Conservation (phyloP, 352 stramenopile species). For the Phytopythium ostracodes region DNA sequence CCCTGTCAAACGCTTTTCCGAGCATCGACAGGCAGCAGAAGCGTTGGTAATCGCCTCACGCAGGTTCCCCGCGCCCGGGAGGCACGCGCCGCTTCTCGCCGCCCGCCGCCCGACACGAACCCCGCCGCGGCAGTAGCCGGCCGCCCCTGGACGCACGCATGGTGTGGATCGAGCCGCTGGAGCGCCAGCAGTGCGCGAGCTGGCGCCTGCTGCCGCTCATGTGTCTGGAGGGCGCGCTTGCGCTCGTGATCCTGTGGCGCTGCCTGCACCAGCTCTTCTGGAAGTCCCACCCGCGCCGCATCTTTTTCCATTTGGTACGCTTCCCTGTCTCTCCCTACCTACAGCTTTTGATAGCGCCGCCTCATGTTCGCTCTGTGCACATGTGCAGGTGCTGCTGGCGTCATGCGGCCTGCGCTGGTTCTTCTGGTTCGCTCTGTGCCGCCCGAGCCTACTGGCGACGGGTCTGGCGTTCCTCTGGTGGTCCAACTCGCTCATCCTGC, state of each 20-base stretch:
- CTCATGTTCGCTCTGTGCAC: constrained; percentile 1
- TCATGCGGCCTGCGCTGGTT: constrained; percentile 36
- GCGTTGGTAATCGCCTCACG: too few species aligned
- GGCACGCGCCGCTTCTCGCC: too few species aligned
- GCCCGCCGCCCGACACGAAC: too few species aligned
- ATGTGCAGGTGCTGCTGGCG: constrained; percentile 32
- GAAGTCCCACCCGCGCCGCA: constrained; percentile 46
- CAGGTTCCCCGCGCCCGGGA: too few species aligned
- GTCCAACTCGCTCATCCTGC: constrained; percentile 60
- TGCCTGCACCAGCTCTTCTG: constrained; percentile 58
- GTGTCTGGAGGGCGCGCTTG: constrained; percentile 37
- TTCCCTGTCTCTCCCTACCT: not conserved
- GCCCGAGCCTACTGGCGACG: constrained; percentile 18
- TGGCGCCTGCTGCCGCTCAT: constrained; percentile 45
- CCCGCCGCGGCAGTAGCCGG: not conserved
- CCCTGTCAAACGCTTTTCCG: too few species aligned
- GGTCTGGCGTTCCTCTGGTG: constrained; percentile 45
- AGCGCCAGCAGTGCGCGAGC: constrained; percentile 31
- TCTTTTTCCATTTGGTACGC: constrained; percentile 57
- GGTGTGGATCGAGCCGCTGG: constrained; percentile 31
- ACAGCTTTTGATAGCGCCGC: not conserved
- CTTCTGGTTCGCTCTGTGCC: constrained; percentile 42
- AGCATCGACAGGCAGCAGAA: too few species aligned
- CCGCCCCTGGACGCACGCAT: constrained; percentile 12
- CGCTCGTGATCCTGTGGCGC: constrained; percentile 46